phyloP scores from a whole-genome alignment of 257 asterid genomes.

The Cinchona pubescens region DNA sequence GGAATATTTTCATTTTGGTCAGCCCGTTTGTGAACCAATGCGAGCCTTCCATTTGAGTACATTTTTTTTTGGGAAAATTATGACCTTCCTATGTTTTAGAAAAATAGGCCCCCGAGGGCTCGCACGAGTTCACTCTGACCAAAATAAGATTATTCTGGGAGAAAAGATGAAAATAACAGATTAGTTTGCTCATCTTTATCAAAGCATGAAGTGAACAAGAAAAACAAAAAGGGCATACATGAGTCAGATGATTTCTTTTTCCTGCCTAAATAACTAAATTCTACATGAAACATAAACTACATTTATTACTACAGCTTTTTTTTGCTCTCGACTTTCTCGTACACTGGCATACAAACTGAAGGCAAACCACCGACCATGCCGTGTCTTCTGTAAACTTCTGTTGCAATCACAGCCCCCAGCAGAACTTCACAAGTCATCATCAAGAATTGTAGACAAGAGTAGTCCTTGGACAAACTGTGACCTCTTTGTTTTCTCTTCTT shows the following conservation, averaged over 20 bases:
- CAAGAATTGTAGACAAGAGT: slow-evolving; percentile 67
- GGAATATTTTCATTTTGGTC: no score
- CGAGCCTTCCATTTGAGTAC: no score
- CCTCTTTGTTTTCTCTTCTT: slow-evolving; percentile 82
- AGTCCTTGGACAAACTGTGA: slow-evolving; percentile 69
- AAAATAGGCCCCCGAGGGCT: no score
- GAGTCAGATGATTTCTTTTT: slow-evolving; percentile 11
- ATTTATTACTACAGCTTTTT: slow-evolving; percentile 54
- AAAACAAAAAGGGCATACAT: no score
- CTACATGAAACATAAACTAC: slow-evolving; percentile 49
- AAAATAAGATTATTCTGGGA: no score
- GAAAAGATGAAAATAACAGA: no score
- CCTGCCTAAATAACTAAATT: slow-evolving; percentile 40
- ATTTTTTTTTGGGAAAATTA: no score
- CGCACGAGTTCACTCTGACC: no score
- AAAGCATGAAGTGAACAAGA: no score
- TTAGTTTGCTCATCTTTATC: no score
- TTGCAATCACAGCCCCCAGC: not conserved
- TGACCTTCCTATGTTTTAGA: no score
- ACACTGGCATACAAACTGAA: slow-evolving; percentile 24
- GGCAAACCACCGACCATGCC: slow-evolving; percentile 13
- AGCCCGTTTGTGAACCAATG: no score
- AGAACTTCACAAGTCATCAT: slow-evolving; percentile 42
- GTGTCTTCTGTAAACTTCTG: slow-evolving; percentile 16
- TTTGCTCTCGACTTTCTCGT: slow-evolving; percentile 31